Conservation (phyloP, 2,329 filamentous ascomycete species). For the Pezicula radicicola region DNA sequence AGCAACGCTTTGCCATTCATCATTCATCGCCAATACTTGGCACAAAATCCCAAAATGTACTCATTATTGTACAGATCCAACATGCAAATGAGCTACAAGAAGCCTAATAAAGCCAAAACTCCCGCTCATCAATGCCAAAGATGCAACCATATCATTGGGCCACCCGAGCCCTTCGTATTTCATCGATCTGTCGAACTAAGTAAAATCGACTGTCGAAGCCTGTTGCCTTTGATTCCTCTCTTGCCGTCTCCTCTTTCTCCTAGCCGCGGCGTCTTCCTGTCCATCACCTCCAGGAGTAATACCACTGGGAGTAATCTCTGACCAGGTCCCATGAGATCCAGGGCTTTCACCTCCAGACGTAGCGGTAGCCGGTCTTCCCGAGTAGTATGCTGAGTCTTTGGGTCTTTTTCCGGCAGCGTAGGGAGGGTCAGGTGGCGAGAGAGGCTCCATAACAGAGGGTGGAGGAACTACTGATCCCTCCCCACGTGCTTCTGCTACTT, state of each 20-base stretch:
- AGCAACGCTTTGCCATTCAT: no score
- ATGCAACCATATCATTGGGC: constrained; percentile 5
- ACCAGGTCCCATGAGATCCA: constrained; percentile 28
- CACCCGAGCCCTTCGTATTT: neutral
- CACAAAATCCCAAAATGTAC: no score
- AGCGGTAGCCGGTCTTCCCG: constrained; percentile 37
- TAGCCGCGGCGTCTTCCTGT: constrained; percentile 44
- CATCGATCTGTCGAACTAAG: constrained; percentile 1
- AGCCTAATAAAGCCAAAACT: no score
- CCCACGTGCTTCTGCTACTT: constrained; percentile 20
- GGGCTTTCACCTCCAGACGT: constrained; percentile 28
- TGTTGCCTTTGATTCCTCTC: constrained; percentile 39
- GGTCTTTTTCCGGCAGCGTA: constrained; percentile 49
- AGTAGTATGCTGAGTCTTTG: constrained; percentile 63
- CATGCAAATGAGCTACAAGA: no score
- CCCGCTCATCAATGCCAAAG: no score
- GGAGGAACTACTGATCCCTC: constrained; percentile 4
- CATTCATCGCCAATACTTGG: no score
- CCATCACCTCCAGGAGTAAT: constrained; percentile 16
- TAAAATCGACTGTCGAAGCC: constrained; percentile 17
- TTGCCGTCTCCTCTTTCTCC: constrained; percentile 50
- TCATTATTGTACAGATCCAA: no score
- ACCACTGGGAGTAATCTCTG: constrained; percentile 24
- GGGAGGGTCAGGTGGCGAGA: constrained; percentile 54
- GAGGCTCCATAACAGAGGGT: constrained; percentile 32